Evolutionary conservation across 306 rosid genomes (phyloP).

Genomic region (Castanea mollissima): DNA sequence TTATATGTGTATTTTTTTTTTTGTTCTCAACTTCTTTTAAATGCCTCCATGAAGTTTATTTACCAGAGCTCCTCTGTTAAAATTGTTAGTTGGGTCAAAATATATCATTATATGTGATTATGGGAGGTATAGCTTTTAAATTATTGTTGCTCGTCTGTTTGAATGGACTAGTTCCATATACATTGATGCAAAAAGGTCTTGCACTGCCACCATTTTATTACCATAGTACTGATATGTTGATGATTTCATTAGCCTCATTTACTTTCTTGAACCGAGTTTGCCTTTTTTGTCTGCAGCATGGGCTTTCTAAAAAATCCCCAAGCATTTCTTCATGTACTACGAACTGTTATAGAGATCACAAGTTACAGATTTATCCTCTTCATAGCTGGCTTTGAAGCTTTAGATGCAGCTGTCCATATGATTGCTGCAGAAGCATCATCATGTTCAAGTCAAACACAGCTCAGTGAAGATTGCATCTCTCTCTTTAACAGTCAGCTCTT

Average conservation of each 20-base stretch:
- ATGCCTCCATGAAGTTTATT: neutral
- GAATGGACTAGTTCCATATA: too few species aligned
- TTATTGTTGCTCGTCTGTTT: too few species aligned
- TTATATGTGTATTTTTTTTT: neutral
- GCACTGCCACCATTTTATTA: neutral
- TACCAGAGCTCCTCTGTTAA: too few species aligned
- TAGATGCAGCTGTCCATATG: conserved; percentile 43
- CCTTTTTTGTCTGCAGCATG: conserved; percentile 57
- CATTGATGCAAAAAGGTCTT: too few species aligned
- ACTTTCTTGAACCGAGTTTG: conserved; percentile 10
- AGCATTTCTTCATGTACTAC: conserved; percentile 61
- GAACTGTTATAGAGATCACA: conserved; percentile 47
- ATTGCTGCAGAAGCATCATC: conserved; percentile 41
- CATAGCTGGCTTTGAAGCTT: conserved; percentile 67
- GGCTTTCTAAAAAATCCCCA: conserved; percentile 63
- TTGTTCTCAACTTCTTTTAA: conserved; percentile 12
- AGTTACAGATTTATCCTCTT: conserved; percentile 63
- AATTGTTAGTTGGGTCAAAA: too few species aligned
- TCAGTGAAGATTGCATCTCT: conserved; percentile 49
- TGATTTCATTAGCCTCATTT: neutral
- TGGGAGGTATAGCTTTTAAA: too few species aligned
- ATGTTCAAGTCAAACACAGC: conserved; percentile 21
- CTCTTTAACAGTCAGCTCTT: conserved; percentile 51
- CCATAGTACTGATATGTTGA: neutral
- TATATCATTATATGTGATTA: too few species aligned